A percentile compares a stretch with the other conserved stretches of the same genome.
Conservation (phyloP, 495 filamentous ascomycete species). For the Aspergillus taichungensis region DNA sequence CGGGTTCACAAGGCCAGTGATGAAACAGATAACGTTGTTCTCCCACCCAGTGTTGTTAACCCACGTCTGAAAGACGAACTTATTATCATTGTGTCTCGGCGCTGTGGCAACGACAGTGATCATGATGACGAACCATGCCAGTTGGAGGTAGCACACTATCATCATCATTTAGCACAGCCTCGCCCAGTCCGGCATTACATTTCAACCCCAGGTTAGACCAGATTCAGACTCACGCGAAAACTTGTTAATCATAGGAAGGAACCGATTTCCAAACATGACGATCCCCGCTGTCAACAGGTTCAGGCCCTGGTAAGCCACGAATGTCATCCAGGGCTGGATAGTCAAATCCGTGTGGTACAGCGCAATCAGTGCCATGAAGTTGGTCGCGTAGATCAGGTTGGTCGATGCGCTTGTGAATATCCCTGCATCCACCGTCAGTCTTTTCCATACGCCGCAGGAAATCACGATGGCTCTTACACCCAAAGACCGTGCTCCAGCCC, state of each 20-base stretch:
- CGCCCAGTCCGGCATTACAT: too few relatives aligned
- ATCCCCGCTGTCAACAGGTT: constrained; percentile 22
- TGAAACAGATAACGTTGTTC: constrained; percentile 62
- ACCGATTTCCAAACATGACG: constrained; percentile 31
- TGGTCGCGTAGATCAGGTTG: constrained; percentile 31
- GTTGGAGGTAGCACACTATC: constrained; percentile 47
- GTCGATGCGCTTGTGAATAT: constrained; percentile 35
- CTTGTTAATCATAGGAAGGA: constrained; percentile 28
- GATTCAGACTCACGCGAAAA: constrained; percentile 20
- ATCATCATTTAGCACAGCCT: not conserved
- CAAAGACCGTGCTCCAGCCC: constrained; percentile 33
- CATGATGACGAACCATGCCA: constrained; percentile 61
- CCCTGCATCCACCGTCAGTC: constrained; percentile 11
- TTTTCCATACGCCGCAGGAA: not conserved
- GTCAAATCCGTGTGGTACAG: constrained; percentile 26
- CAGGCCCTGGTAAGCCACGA: constrained; percentile 25
- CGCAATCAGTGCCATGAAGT: constrained; percentile 26
- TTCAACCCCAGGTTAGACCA: not conserved
- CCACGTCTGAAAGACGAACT: constrained; percentile 57
- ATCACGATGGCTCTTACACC: constrained; percentile 12
- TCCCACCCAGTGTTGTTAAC: constrained; percentile 60
- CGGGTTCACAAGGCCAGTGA: constrained; percentile 68
- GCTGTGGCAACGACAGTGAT: constrained; percentile 55
- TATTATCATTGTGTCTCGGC: constrained; percentile 43
- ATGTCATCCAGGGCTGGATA: constrained; percentile 31